A percentile compares a stretch with the other conserved stretches of the same genome.
Conservation (phyloP, 2,329 filamentous ascomycete species). For the Colletotrichum gigasporum region DNA sequence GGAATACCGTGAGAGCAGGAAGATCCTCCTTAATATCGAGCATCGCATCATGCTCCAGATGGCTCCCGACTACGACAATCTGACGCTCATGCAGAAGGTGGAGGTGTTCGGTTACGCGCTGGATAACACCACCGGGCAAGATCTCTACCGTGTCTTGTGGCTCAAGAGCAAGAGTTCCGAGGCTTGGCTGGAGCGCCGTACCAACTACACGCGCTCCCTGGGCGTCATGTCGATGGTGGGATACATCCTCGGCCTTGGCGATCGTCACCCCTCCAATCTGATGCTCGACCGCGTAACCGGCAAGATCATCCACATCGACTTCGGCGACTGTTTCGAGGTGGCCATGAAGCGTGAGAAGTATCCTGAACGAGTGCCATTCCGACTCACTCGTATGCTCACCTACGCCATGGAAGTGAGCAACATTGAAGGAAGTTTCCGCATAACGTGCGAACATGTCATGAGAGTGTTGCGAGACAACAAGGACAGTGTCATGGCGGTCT, state of each 20-base stretch:
- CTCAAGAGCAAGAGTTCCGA: constrained; percentile 98
- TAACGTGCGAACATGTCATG: constrained; percentile 99
- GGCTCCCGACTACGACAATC: constrained; percentile 98
- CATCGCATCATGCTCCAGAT: constrained; percentile 99
- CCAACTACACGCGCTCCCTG: constrained; percentile 97
- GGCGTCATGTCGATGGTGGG: constrained; percentile 99
- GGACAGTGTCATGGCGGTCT: constrained; percentile 96
- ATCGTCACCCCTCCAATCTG: constrained; percentile 96
- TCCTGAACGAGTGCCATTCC: constrained; percentile 96
- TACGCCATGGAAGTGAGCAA: constrained; percentile 99
- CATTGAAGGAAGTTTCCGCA: constrained; percentile 97
- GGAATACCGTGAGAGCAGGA: constrained; percentile 95
- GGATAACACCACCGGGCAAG: constrained; percentile 98
- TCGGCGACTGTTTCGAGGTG: constrained; percentile 99
- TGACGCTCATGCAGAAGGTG: constrained; percentile 99
- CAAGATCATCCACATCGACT: constrained; percentile 98
- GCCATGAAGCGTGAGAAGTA: constrained; percentile 99
- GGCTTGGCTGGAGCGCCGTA: constrained; percentile 95
- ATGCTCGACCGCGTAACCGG: constrained; percentile 97
- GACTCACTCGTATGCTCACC: constrained; percentile 97
- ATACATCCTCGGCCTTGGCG: constrained; percentile 95
- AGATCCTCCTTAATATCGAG: constrained; percentile 98
- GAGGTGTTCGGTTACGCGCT: constrained; percentile 99
- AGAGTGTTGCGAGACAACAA: constrained; percentile 95
- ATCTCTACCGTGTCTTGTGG: constrained; percentile 97